Conservation (phyloP, 208 protist species). For the Leptomonas pyrrhocoris region DNA sequence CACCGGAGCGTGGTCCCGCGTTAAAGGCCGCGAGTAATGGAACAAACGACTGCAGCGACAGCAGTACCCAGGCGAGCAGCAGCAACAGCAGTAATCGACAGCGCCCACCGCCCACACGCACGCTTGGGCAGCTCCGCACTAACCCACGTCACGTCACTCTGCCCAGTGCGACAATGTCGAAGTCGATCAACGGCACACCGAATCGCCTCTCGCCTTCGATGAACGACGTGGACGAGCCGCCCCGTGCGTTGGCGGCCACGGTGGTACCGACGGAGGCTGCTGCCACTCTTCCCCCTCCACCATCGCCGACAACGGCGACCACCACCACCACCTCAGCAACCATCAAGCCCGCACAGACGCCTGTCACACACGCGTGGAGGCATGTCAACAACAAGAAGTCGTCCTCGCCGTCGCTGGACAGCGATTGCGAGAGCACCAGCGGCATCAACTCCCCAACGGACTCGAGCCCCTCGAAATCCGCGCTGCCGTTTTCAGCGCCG, state of each 20-base stretch:
- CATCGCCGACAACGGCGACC: not conserved
- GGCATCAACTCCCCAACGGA: not conserved
- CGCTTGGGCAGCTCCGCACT: not conserved
- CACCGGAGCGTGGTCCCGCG: not conserved
- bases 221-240: not conserved
- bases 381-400: not conserved
- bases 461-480: not conserved
- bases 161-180: not conserved
- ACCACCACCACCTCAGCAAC: not conserved
- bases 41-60: not conserved
- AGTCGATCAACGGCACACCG: conserved; percentile 10
- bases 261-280: not conserved
- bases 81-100: not conserved
- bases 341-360: not conserved
- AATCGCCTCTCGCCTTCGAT: conserved; percentile 1
- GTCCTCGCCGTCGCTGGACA: conserved; percentile 3
- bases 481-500: conserved; percentile 16
- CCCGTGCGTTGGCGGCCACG: not conserved
- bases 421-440: not conserved
- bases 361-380: not conserved
- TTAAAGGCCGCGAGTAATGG: not conserved
- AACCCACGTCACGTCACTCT: not conserved
- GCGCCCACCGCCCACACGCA: conserved; percentile 2
- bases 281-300: not conserved
- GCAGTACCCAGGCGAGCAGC: not conserved